Conservation (phyloP, 2,329 filamentous ascomycete genomes). For the Penicillium rolfsii region DNA sequence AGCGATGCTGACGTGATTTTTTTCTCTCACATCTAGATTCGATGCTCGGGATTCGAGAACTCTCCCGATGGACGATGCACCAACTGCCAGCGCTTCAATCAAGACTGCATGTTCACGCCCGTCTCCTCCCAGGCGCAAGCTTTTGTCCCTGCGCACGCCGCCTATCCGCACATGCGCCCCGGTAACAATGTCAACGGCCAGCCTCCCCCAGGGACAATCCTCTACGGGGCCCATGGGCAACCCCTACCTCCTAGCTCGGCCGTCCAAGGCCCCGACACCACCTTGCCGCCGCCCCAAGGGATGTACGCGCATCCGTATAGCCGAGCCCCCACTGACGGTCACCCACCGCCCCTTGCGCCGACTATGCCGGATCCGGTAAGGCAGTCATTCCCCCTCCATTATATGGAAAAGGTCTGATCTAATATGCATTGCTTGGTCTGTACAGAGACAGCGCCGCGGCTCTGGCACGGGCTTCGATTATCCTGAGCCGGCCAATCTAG, state of each 20-base stretch:
- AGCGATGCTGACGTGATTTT: not conserved
- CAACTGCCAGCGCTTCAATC: constrained; percentile 73
- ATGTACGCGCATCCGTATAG: constrained; percentile 47
- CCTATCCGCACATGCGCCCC: constrained; percentile 58
- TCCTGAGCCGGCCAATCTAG: constrained; percentile 51
- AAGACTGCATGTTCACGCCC: constrained; percentile 77
- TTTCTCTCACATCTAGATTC: constrained; percentile 58
- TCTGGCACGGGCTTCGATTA: constrained; percentile 52
- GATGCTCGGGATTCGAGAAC: constrained; percentile 74
- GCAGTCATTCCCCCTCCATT: constrained; percentile 31
- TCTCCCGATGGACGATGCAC: constrained; percentile 72
- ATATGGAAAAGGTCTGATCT: not conserved
- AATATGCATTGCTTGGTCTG: constrained; percentile 16
- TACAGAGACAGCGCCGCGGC: constrained; percentile 48
- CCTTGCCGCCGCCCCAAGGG: constrained; percentile 46
- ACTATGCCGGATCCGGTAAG: constrained; percentile 52
- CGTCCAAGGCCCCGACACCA: constrained; percentile 40
- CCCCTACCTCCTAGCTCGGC: constrained; percentile 52
- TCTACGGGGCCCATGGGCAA: constrained; percentile 56
- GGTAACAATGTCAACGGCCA: constrained; percentile 37
- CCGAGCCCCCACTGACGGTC: constrained; percentile 34
- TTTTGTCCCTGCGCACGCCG: constrained; percentile 72
- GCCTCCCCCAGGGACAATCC: constrained; percentile 41
- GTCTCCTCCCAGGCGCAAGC: constrained; percentile 74
- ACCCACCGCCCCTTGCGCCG: constrained; percentile 43